Evolutionary conservation across 2,329 filamentous ascomycete genomes (phyloP), one percentile per base, ranked within the genome.

Genomic region (Fusarium dimerum): DNA sequence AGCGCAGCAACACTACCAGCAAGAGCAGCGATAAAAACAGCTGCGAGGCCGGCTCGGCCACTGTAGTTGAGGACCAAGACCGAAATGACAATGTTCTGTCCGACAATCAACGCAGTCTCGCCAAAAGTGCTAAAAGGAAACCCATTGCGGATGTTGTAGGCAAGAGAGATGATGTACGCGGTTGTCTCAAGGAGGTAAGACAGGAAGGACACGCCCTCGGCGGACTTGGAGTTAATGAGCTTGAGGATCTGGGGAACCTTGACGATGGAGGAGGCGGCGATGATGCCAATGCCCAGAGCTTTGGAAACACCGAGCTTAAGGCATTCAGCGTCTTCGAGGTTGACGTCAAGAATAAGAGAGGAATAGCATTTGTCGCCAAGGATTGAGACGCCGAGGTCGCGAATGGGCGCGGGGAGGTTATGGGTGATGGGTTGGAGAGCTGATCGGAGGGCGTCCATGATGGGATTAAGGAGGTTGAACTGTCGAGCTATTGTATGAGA

Each of bases 201-300:
- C 42, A 96, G 82, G 76, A 97, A 96, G 45, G 86, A 91, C 56
- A 99, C 83, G 63, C 94, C 94, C 42, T 85, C 83, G 29, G 92
- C 86, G 45, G 91, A 96, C 66, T 86, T 83, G 44, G 90, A 92
- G 67, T 81, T 80, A 66, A 94, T 75, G 47, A 99, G 86, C 79
- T 99, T 99, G 72, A 97, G 73, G 69, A 99, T 93, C 78, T 99
- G 94, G 0, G 94, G 94, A 26, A 99, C 86, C 78, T 99, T 99
- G 78, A 99, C 92, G 65, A 97, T 85, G 49, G 90, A 87, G 29
- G 89, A 92, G 48, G 92, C 91, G 62, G 83, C 88, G 68, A 99
- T 92, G 75, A 99, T 99, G 71, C 87, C 94, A 63, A 97, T 87
- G 51, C 94, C 93, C 15, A 99, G 86, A 3, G 82, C 91, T 77